Percentiles rank a stretch among this genome's conserved stretches.
phyloP scores from a whole-genome alignment of 495 filamentous ascomycete species.

The Trichodelitschia bisporula region DNA sequence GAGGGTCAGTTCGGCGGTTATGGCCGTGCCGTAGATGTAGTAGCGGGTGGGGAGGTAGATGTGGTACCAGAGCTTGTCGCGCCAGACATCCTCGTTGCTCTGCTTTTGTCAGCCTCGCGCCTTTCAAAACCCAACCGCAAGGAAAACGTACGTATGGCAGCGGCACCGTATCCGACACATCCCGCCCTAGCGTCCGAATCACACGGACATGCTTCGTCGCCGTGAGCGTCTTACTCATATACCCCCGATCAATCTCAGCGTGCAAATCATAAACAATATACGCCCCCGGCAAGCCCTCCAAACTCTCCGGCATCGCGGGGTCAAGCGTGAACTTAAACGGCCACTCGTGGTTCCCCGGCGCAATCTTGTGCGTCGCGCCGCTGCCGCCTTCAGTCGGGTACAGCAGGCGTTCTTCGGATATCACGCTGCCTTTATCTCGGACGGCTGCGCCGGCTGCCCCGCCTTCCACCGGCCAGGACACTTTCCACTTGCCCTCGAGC shows the following conservation, averaged over 20 bases:
- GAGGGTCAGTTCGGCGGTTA: conserved; percentile 57
- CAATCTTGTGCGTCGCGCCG: conserved; percentile 28
- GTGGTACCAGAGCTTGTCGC: conserved; percentile 81
- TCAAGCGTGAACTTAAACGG: conserved; percentile 61
- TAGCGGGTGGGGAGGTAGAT: conserved; percentile 76
- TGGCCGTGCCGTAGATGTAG: conserved; percentile 64
- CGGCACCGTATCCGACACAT: conserved; percentile 37
- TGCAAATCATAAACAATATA: conserved; percentile 74
- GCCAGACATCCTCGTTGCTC: conserved; percentile 61
- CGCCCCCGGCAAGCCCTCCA: conserved; percentile 62
- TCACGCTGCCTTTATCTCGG: conserved; percentile 11
- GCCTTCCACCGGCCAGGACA: conserved; percentile 11
- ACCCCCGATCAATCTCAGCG: conserved; percentile 58
- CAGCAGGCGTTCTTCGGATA: conserved; percentile 11
- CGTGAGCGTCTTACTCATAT: conserved; percentile 55
- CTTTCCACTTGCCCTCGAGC: conserved; percentile 14
- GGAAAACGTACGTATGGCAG: conserved; percentile 40
- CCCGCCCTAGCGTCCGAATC: conserved; percentile 60
- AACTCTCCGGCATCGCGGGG: conserved; percentile 56
- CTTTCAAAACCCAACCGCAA: conserved; percentile 3
- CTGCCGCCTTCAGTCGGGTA: conserved; percentile 14
- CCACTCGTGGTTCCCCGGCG: conserved; percentile 71
- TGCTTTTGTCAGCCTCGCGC: conserved; percentile 1
- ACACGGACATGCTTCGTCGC: conserved; percentile 62
- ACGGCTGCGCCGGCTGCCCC: conserved; percentile 8